Base-by-base conservation (phyloP, 2,329 filamentous ascomycete species). In the Helminthosporium solani region DNA sequence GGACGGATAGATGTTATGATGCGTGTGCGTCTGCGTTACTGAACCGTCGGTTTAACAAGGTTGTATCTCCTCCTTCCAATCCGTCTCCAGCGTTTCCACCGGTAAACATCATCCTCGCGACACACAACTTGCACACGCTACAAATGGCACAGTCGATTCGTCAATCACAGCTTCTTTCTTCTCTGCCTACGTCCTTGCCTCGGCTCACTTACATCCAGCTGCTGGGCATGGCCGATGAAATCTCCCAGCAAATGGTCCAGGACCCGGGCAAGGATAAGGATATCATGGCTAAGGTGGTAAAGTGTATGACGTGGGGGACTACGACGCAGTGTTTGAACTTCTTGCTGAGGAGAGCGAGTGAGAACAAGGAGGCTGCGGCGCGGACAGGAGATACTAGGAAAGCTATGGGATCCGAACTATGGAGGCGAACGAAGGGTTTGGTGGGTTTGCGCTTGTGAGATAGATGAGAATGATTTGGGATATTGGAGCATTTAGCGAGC, bases 141-240 rank as follows among this genome's bases (percentile, higher is more conserved):
- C 56, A 72, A 27, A 72, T 73, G 28, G 80, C 80, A 1, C 75
- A 77, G 45, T 59, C 67, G 6, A 69, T 81, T 8, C 76, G 78
- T 41, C 71, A 75, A 35, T 54, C 71, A 16, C 78, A 81, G 40
- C 55, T 21, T 54, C 58, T 34, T 25, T 39, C 47, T 63, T 61
- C 3, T 63, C 69, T 33, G 50, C 76, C 50, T 33, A 42, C 52
- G 15, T 33, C 49, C 1, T 56, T 67, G 1, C 64, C 63, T 0
- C 52, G 58, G 2, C 70, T 82, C 8, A 70, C 73, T 0, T 90
- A 89, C 67, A 87, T 87, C 2, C 91, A 96, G 73, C 80, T 96
- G 1, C 87, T 92, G 74, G 91, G 92, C 33, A 97, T 97, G 92
- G 92, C 92, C 1, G 92, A 97, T 58, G 91, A 96, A 66, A 84